Base-by-base conservation (phyloP, 805 yeast species). In the Yamadazyma endophytica region DNA sequence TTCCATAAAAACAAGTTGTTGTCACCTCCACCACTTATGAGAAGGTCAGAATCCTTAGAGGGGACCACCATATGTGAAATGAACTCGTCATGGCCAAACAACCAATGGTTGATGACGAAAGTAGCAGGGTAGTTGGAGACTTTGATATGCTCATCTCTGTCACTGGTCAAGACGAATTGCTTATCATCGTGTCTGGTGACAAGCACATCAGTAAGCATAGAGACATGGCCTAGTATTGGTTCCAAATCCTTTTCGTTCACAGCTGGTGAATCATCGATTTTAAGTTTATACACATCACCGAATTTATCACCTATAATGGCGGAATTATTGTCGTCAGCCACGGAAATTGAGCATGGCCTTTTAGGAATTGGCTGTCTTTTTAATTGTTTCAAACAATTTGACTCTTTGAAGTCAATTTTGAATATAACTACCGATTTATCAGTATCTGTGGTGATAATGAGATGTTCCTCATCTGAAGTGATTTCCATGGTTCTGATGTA, bases 121-220 rank as follows among this genome's bases (percentile, higher is more conserved):
- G 89, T 66, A 40, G 79, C 71, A 2, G 97, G 97, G 47, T 73
- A 87, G 42, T 77, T 72, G 2, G 96, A 75, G 12, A 92, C 69
- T 53, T 94, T 74, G 40, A 92, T 82, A 56, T 94, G 99, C 58
- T 92, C 99, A 58, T 92, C 99, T 58, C 98, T 74, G 61, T 92
- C 99, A 22, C 89, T 78, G 2, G 95, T 79, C 33, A 90, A 68
- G 11, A 89, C 54, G 37, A 58, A 82, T 40, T 68, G 65, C 37
- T 73, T 71, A 6, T 68, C 72, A 6, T 47, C 29, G 21, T 51
- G 39, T 14, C 44, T 36, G 18, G 64, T 56, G 17, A 78, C 61
- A 17, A 68, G 49, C 2, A 89, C 71, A 40, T 79, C 87, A n/a
- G 95, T 83, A 39, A 92, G 71, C 96, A 92, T 87, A 3, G 97